Conservation (phyloP, 768 basidiomycete species). For the Mrakia hoshinonis region DNA sequence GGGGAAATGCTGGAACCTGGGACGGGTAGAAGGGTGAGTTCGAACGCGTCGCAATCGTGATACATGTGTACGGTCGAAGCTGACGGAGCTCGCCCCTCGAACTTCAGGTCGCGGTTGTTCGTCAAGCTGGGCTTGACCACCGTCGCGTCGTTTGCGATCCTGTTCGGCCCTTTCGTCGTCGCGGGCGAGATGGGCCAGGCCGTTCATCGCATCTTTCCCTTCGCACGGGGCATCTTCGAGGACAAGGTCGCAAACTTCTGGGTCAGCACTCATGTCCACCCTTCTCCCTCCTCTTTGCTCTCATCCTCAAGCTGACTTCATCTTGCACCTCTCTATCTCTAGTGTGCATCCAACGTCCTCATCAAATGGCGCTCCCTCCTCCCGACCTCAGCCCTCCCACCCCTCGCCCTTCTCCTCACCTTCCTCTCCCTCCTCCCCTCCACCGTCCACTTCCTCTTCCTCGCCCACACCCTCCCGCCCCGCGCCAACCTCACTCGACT, state of each 20-base stretch:
- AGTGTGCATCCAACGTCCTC: constrained; percentile 74
- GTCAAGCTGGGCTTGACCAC: constrained; percentile 59
- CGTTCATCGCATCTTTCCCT: constrained; percentile 78
- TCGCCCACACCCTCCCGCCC: constrained; percentile 33
- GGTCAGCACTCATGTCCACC: constrained; percentile 36
- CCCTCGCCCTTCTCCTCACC: constrained; percentile 59
- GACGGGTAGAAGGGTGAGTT: constrained; percentile 59
- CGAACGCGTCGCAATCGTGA: too few species aligned
- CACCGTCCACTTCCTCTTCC: constrained; percentile 35
- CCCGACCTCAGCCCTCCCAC: constrained; percentile 49
- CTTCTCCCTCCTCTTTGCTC: neutral
- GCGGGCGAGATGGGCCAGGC: constrained; percentile 52
- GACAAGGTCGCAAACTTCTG: constrained; percentile 81
- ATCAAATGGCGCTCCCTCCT: constrained; percentile 67
- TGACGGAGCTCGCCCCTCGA: neutral
- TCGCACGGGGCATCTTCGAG: constrained; percentile 57
- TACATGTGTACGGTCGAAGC: too few species aligned
- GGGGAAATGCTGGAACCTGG: constrained; percentile 79
- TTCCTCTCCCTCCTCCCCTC: constrained; percentile 55
- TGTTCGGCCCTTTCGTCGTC: constrained; percentile 70
- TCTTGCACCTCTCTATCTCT: too few species aligned
- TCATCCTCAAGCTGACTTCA: neutral
- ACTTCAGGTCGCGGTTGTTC: constrained; percentile 50
- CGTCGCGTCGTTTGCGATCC: constrained; percentile 52
- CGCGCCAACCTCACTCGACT: constrained; percentile 50